Evolutionary conservation across 495 filamentous ascomycete species (phyloP).

Genomic region (Penicillium lividum): DNA sequence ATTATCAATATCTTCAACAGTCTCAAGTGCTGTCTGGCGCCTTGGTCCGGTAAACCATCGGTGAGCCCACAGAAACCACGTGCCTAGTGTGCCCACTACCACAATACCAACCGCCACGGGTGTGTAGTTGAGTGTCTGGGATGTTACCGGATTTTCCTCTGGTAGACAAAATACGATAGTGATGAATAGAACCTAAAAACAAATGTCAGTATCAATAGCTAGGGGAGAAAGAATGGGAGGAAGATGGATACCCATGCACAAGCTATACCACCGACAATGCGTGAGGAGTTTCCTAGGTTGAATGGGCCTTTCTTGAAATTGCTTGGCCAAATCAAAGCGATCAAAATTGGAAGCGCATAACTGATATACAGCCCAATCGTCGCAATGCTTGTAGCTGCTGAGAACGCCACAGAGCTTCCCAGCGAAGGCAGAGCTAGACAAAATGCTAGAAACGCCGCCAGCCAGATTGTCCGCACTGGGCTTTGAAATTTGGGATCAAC

Average conservation of each 20-base stretch:
- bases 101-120: constrained; percentile 1
- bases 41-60: constrained; percentile 1
- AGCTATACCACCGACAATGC: background rate
- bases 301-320: background rate
- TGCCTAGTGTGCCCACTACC: background rate
- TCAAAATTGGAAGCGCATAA: background rate
- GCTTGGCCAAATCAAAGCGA: background rate
- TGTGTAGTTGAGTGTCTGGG: background rate
- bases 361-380: constrained; percentile 1
- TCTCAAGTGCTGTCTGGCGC: background rate
- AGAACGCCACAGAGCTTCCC: background rate
- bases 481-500: background rate
- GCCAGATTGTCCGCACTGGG: background rate
- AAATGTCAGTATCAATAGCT: background rate
- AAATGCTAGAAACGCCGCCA: background rate
- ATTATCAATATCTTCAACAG: background rate
- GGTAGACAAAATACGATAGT: background rate
- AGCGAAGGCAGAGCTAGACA: background rate
- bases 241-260: background rate
- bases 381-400: background rate
- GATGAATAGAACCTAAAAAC: constrained; percentile 1
- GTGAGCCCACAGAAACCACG: constrained; percentile 1
- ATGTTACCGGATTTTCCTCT: background rate
- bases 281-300: background rate
- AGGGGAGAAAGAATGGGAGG: background rate